These are phyloP conservation scores for Fraxinus quadrangulata DNA, from an alignment of 257 asterid species.

Conservation along the genomic window DNA sequence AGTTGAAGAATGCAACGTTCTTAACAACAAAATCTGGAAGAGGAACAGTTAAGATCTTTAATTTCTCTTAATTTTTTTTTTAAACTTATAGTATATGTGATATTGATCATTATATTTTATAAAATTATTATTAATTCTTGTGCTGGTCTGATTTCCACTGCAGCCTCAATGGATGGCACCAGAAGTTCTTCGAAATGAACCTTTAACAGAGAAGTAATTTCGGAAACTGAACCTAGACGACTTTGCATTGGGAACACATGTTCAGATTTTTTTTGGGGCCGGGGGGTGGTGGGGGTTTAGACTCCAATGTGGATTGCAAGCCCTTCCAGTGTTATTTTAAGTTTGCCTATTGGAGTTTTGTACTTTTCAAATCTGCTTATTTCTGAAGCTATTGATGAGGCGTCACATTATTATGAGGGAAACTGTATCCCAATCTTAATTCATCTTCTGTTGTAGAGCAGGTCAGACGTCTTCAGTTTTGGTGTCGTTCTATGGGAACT, in stretches of 20 bases:
- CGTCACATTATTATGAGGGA: not conserved
- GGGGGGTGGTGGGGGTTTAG: not conserved
- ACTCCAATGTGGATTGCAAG: not conserved
- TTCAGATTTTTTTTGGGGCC: not conserved
- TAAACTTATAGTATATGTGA: not conserved
- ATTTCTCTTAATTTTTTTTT: not conserved
- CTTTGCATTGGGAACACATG: not conserved
- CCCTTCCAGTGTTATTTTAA: not conserved
- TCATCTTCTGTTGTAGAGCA: conserved; percentile 27
- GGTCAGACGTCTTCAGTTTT: conserved; percentile 74
- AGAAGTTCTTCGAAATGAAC: conserved; percentile 79
- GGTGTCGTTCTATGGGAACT: conserved; percentile 83
- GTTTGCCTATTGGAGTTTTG: too few species aligned
- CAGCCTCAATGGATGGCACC: conserved; percentile 98
- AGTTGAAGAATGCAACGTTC: conserved; percentile 56
- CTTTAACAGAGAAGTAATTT: conserved; percentile 73
- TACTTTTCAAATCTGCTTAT: not conserved
- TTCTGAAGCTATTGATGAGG: not conserved
- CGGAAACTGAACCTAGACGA: not conserved
- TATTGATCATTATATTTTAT: not conserved
- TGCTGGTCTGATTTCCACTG: conserved; percentile 20
- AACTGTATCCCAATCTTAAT: not conserved
- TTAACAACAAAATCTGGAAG: conserved; percentile 62
- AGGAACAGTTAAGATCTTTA: conserved; percentile 64
- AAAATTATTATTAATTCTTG: conserved; percentile 1